phyloP scores from a whole-genome alignment of 1,139 yeast genomes.

The Debaryomyces singareniensis region DNA sequence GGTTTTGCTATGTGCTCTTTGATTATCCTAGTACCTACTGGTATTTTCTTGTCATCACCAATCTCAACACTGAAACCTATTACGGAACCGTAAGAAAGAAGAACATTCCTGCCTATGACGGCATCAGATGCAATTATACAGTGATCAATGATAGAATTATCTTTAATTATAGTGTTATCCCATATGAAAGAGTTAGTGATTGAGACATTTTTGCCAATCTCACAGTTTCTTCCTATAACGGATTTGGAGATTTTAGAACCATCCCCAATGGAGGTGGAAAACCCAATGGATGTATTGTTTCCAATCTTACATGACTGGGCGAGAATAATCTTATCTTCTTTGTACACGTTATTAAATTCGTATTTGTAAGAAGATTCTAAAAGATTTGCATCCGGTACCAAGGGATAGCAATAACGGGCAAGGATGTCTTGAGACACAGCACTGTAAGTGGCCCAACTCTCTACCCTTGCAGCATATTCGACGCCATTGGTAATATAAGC shows the following conservation, averaged over 20 bases:
- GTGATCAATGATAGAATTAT: slow-evolving; percentile 49
- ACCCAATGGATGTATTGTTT: slow-evolving; percentile 72
- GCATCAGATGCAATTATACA: slow-evolving; percentile 68
- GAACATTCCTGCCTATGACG: slow-evolving; percentile 44
- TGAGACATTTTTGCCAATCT: slow-evolving; percentile 69
- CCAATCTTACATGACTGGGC: slow-evolving; percentile 89
- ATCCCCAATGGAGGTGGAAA: slow-evolving; percentile 60
- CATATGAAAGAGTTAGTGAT: slow-evolving; percentile 77
- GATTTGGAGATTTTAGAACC: slow-evolving; percentile 52
- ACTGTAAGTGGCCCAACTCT: slow-evolving; percentile 87
- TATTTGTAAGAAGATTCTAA: slow-evolving; percentile 68
- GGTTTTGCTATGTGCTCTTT: slow-evolving; percentile 37
- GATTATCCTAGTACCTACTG: slow-evolving; percentile 47
- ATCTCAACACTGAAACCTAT: slow-evolving; percentile 68
- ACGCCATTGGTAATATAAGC: slow-evolving; percentile 71
- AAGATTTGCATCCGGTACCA: slow-evolving; percentile 81
- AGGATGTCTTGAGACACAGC: slow-evolving; percentile 87
- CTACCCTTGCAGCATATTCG: slow-evolving; percentile 87
- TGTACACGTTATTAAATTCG: slow-evolving; percentile 80
- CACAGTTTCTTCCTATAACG: slow-evolving; percentile 80
- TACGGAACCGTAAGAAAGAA: slow-evolving; percentile 64
- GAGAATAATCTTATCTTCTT: slow-evolving; percentile 73
- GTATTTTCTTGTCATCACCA: slow-evolving; percentile 44
- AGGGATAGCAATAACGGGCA: slow-evolving; percentile 89
- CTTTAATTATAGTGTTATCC: slow-evolving; percentile 74